Evolutionary conservation across 2,329 filamentous ascomycete species (phyloP).

Genomic region (Endocalyx cinctus): DNA sequence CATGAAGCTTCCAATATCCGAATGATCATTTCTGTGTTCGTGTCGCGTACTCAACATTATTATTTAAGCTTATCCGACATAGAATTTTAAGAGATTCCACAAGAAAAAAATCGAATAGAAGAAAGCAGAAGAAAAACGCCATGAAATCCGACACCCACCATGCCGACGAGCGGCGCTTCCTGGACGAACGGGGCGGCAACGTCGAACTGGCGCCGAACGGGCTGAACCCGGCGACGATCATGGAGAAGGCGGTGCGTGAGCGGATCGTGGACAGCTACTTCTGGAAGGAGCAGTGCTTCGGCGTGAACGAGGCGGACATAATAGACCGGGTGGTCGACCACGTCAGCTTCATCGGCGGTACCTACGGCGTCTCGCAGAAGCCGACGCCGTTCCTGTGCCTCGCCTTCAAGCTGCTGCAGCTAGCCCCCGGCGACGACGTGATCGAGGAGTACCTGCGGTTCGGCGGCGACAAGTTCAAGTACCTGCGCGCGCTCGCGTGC

Average conservation of each 20-base stretch:
- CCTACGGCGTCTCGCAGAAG: conserved; percentile 76
- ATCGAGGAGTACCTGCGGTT: conserved; percentile 74
- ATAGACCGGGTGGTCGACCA: conserved; percentile 84
- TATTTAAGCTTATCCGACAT: too few relatives aligned
- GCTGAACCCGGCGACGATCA: conserved; percentile 89
- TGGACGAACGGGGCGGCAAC: conserved; percentile 84
- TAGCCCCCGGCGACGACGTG: conserved; percentile 75
- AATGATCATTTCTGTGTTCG: too few relatives aligned
- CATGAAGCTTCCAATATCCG: too few relatives aligned
- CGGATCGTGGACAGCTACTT: conserved; percentile 94
- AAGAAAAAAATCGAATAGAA: background rate
- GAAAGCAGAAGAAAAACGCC: background rate
- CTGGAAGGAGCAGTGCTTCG: conserved; percentile 99
- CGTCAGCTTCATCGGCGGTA: conserved; percentile 81
- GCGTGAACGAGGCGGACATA: conserved; percentile 76
- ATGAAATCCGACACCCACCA: conserved; percentile 45
- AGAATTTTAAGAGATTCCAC: too few relatives aligned
- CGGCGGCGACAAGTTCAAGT: conserved; percentile 75
- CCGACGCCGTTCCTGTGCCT: conserved; percentile 92
- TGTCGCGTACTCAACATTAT: too few relatives aligned
- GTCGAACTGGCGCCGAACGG: conserved; percentile 76
- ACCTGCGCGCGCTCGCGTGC: conserved; percentile 80
- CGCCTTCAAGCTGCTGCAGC: conserved; percentile 88
- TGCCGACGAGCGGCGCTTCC: conserved; percentile 75
- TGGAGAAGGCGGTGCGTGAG: conserved; percentile 93